Evolutionary conservation across 495 filamentous ascomycete genomes (phyloP), one percentile per base, ranked within the genome.

Genomic region (Pseudomonodictys pantanalensis): DNA sequence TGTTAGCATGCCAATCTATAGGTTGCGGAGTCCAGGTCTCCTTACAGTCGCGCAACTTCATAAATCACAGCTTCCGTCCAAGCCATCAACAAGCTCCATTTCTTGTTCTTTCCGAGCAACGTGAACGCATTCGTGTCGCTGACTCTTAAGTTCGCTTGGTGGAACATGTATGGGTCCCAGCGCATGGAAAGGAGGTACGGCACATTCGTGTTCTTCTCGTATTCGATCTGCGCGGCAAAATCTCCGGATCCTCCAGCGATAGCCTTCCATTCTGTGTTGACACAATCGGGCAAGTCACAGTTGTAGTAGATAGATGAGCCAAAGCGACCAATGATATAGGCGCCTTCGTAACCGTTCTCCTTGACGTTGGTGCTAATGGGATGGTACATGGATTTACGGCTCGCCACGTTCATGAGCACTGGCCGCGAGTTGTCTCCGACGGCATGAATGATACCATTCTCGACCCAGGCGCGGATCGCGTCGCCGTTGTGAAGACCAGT

Each of bases 221-320:
- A 69, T 3, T 71, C 70, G 0, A 86, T 69, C 5, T 85, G 71
- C 52, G 74, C 68, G 17, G 67, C 56, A 49, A 83, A 82, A 54
- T 68, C 70, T 4, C 80, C 82, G 25, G 58, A 66, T 28, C 78
- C 79, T n/a, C 71, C 72, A 3, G 81, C 81, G n/a, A 82, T 85
- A 56, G 77, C 73, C 43, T 81, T 80, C 83, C 83, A 86, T 62
- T 86, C 81, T 33, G 73, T 61, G 10, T 78, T 59, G 0, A 77
- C 83, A 63, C 83, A 86, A 10, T 65, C 72, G 1, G 80, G 75
- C 33, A 73, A 74, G 58, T 79, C 73, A 64, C 83, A 86, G 71
- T 86, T 83, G 73, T 82, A 86, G 72, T 83, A 86, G 66, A 86
- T 86, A 28, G 77, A 79, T 6, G 81, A 82, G 6, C 82, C 77